phyloP scores from a whole-genome alignment of 495 filamentous ascomycete genomes.

The Aspergillus asperescens region DNA sequence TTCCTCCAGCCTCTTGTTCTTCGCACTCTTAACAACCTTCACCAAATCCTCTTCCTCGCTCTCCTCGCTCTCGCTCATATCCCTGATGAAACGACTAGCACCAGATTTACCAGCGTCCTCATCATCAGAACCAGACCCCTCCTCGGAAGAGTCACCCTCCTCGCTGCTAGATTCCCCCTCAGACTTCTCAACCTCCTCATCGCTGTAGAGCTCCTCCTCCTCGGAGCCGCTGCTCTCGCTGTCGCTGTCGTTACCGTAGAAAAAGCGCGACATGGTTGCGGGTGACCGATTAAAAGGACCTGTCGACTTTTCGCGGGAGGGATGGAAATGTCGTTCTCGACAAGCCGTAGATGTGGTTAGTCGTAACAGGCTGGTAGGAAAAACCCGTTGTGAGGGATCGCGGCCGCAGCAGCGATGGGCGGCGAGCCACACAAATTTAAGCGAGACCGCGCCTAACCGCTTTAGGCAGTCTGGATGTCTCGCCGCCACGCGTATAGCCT shows the following conservation, averaged over 20 bases:
- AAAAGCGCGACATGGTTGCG: constrained; percentile 77
- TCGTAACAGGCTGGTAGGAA: constrained; percentile 22
- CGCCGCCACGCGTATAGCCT: background rate
- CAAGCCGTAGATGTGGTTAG: constrained; percentile 6
- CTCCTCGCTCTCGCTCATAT: constrained; percentile 71
- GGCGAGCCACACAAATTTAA: constrained; percentile 50
- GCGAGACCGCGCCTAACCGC: constrained; percentile 44
- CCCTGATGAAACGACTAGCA: constrained; percentile 74
- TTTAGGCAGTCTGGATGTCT: constrained; percentile 23
- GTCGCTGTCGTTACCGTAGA: constrained; percentile 87
- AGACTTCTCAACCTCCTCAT: constrained; percentile 43
- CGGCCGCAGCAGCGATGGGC: constrained; percentile 31
- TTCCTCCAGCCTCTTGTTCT: constrained; percentile 94
- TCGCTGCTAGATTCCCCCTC: constrained; percentile 72
- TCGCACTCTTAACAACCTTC: constrained; percentile 88
- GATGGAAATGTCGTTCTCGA: constrained; percentile 7
- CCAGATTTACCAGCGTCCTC: constrained; percentile 62
- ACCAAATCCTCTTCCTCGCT: constrained; percentile 76
- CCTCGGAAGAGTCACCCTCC: constrained; percentile 52
- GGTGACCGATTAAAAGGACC: constrained; percentile 17
- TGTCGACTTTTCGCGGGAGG: constrained; percentile 18
- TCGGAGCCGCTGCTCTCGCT: constrained; percentile 69
- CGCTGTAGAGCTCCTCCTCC: constrained; percentile 85
- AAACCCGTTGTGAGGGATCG: constrained; percentile 35
- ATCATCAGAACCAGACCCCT: constrained; percentile 56